Percentiles rank a stretch among this genome's conserved stretches.
Conservation (phyloP, 1,284 basidiomycete species). For the Puccinia horiana region DNA sequence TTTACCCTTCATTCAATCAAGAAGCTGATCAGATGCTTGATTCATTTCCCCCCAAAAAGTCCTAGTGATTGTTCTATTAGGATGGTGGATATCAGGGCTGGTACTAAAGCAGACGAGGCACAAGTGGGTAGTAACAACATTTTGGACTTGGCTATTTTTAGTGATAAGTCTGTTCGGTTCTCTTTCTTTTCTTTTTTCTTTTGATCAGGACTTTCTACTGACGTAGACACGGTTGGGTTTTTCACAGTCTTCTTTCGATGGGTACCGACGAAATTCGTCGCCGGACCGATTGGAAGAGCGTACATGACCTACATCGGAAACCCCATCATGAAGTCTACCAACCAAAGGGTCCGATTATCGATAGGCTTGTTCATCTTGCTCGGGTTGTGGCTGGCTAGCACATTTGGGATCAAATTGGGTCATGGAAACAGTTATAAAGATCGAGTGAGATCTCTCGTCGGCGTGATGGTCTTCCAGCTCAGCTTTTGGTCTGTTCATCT, state of each 20-base stretch:
- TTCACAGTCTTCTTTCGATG: constrained; percentile 7
- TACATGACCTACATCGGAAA: constrained; percentile 7
- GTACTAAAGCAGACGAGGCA: constrained; percentile 29
- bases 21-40: not conserved
- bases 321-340: constrained; percentile 7
- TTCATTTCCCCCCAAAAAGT: not conserved
- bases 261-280: constrained; percentile 25
- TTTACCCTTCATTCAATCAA: too few species aligned
- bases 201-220: not conserved
- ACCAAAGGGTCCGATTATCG: constrained; percentile 1
- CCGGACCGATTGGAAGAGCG: not conserved
- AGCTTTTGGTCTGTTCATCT: constrained; percentile 64
- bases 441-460: constrained; percentile 76
- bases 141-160: constrained; percentile 40
- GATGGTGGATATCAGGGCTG: constrained; percentile 38
- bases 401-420: constrained; percentile 70
- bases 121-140: constrained; percentile 46
- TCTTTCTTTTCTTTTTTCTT: not conserved
- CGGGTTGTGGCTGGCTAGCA: constrained; percentile 74
- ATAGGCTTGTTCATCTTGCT: constrained; percentile 64
- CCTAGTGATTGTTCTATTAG: constrained; percentile 16
- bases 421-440: constrained; percentile 70
- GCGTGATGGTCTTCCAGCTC: constrained; percentile 73
- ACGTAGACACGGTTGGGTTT: not conserved
- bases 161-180: constrained; percentile 32